Percentiles rank a stretch among this genome's conserved stretches.
Evolutionary conservation across 2,329 filamentous ascomycete genomes (phyloP).

Genomic region (Diaporthe nobilis): DNA sequence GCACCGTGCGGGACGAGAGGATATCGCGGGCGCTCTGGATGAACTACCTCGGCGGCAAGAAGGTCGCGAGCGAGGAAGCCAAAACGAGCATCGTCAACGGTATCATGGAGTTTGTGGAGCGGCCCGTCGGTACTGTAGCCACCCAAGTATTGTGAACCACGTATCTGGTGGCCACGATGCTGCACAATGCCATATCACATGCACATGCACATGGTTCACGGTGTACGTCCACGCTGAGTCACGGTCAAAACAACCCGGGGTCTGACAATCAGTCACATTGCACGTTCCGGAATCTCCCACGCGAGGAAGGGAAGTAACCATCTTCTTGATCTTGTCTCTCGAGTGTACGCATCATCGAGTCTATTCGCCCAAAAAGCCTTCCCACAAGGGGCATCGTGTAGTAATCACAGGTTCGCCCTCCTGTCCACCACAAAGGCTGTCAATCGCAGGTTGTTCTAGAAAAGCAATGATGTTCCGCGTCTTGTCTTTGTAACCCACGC

Average conservation of each 20-base stretch:
- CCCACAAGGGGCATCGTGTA: not conserved
- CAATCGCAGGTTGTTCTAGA: slow-evolving; percentile 27
- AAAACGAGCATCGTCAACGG: slow-evolving; percentile 88
- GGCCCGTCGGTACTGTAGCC: slow-evolving; percentile 89
- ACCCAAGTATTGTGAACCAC: slow-evolving; percentile 74
- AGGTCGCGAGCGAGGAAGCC: slow-evolving; percentile 87
- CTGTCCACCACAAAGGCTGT: slow-evolving; percentile 29
- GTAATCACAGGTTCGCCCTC: slow-evolving; percentile 35
- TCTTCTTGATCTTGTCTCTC: not conserved
- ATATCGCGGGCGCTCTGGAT: slow-evolving; percentile 88
- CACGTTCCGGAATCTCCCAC: slow-evolving; percentile 2
- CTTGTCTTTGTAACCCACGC: not conserved
- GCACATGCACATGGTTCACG: slow-evolving; percentile 41
- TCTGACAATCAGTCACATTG: slow-evolving; percentile 24
- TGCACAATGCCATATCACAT: slow-evolving; percentile 44
- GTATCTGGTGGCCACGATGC: not conserved
- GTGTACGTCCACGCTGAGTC: not conserved
- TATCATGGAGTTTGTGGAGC: slow-evolving; percentile 87
- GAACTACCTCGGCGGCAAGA: slow-evolving; percentile 88
- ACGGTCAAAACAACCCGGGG: not conserved
- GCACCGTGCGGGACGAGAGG: slow-evolving; percentile 82
- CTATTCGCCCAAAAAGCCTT: not conserved
- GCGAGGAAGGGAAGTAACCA: not conserved
- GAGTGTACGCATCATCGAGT: slow-evolving; percentile 1
- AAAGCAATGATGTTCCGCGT: not conserved